Evolutionary conservation across 2,329 filamentous ascomycete genomes (phyloP), one percentile per base, ranked within the genome.

Genomic region (Neobulgaria alba): DNA sequence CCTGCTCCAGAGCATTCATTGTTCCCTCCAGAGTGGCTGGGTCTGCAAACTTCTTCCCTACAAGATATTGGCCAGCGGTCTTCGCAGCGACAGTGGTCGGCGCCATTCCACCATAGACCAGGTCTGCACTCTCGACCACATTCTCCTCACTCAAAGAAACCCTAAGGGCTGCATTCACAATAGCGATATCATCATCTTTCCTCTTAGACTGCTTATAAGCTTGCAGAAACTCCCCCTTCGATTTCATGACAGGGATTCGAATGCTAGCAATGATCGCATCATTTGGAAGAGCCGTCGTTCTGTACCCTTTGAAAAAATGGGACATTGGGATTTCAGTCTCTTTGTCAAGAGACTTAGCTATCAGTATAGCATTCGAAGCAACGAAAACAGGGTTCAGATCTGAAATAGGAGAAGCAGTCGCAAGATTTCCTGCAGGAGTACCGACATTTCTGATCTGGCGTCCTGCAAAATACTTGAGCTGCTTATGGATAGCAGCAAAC

Each of bases 121-220:
- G 69, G 53, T 83, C 86, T 45, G 77, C 80, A 48, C 81, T 79
- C 46, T 79, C 72, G 4, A 96, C 85, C 2, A 77, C 60, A 31
- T 90, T 76, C 1, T 72, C 69, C 2, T 83, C 73, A 29, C 80
- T 74, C 2, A 96, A 64, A 4, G 74, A 76, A 4, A 96, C 71
- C 26, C 86, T 77, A 42, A 96, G 63, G 1, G 90, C 88, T 19
- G 84, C 79, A 36, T 93, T 96, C 17, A 96, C 92, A 54, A 98
- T 96, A 2, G 92, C 92, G 58, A 98, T 96, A 58, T 98, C 92
- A 55, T 98, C 92, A 55, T 98, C 92, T 59, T 96, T 96, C 51
- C 92, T 71, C 68, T 98, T 98, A 1, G 92, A 79, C 61, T 96
- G 90, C 64, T 98, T 98, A 64, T 95, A 96, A 1, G 90, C 82